Evolutionary conservation across 768 basidiomycete genomes (phyloP).

Genomic region (Tulasnella sp.): DNA sequence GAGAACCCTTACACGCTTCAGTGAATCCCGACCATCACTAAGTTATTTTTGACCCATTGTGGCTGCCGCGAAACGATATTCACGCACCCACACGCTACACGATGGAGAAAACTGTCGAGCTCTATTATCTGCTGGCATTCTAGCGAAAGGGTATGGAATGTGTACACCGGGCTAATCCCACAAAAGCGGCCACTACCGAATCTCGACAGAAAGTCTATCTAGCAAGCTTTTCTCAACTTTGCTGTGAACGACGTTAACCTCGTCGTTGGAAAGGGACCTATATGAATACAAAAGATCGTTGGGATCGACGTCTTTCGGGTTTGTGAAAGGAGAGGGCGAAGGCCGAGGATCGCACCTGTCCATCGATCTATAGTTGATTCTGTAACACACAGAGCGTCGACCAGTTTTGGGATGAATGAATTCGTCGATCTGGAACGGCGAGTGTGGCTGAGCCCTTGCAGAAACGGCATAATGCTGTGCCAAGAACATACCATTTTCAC

Average conservation of each 20-base stretch:
- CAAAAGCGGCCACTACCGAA: constrained; percentile 27
- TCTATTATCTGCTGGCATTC: background rate
- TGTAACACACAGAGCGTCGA: constrained; percentile 72
- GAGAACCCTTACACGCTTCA: background rate
- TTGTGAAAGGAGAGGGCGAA: background rate
- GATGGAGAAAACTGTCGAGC: background rate
- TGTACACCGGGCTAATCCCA: background rate
- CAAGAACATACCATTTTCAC: constrained; percentile 61
- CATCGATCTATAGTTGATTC: constrained; percentile 94
- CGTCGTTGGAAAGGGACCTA: constrained; percentile 82
- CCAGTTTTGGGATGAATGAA: constrained; percentile 86
- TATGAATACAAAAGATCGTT: constrained; percentile 1
- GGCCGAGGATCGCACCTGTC: constrained; percentile 52
- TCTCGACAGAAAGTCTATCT: constrained; percentile 35
- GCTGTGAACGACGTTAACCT: constrained; percentile 73
- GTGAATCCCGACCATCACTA: background rate
- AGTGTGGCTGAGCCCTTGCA: background rate
- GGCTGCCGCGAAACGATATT: background rate
- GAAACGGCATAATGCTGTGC: background rate
- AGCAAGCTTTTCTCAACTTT: constrained; percentile 30
- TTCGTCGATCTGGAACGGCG: constrained; percentile 63
- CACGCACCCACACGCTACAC: background rate
- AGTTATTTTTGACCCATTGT: background rate
- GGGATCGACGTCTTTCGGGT: background rate
- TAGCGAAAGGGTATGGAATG: background rate